These are phyloP conservation scores for Kwoniella heveanensis DNA, from an alignment of 768 basidiomycete genomes.

Conservation along the genomic window DNA sequence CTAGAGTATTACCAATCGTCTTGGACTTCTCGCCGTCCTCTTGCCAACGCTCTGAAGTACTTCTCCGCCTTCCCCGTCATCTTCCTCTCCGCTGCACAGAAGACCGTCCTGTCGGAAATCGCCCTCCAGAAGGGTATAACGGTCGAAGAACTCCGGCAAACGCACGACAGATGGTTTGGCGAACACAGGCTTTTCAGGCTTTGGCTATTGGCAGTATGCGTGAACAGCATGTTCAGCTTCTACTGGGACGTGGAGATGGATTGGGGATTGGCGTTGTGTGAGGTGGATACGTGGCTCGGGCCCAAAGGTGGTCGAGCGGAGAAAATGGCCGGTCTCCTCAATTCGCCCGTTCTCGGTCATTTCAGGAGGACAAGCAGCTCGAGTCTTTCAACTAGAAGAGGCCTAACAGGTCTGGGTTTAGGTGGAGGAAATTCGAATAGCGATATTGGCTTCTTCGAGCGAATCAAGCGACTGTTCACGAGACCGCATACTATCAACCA, in stretches of 20 bases:
- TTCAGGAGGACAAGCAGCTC: not conserved
- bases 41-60: slow-evolving; percentile 93
- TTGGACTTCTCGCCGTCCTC: slow-evolving; percentile 70
- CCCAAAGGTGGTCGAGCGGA: slow-evolving; percentile 9
- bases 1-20: slow-evolving; percentile 72
- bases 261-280: slow-evolving; percentile 86
- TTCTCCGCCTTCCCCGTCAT: slow-evolving; percentile 96
- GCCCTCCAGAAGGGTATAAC: slow-evolving; percentile 60
- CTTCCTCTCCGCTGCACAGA: slow-evolving; percentile 86
- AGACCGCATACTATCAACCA: slow-evolving; percentile 23
- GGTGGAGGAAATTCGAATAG: not conserved
- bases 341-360: slow-evolving; percentile 7
- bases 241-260: slow-evolving; percentile 99
- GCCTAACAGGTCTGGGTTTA: not conserved
- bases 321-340: slow-evolving; percentile 7
- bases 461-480: slow-evolving; percentile 19
- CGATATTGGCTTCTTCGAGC: not conserved
- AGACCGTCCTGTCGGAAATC: slow-evolving; percentile 67
- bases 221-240: slow-evolving; percentile 93
- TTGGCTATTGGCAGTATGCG: slow-evolving; percentile 78
- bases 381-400: not conserved
- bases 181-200: slow-evolving; percentile 78
- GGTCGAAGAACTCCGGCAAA: slow-evolving; percentile 55
- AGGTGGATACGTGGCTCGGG: slow-evolving; percentile 54
- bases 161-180: slow-evolving; percentile 66